Percentiles rank a stretch among this genome's conserved stretches.
phyloP scores from a whole-genome alignment of 306 rosid species.

The Cyclanthera cordifolia region DNA sequence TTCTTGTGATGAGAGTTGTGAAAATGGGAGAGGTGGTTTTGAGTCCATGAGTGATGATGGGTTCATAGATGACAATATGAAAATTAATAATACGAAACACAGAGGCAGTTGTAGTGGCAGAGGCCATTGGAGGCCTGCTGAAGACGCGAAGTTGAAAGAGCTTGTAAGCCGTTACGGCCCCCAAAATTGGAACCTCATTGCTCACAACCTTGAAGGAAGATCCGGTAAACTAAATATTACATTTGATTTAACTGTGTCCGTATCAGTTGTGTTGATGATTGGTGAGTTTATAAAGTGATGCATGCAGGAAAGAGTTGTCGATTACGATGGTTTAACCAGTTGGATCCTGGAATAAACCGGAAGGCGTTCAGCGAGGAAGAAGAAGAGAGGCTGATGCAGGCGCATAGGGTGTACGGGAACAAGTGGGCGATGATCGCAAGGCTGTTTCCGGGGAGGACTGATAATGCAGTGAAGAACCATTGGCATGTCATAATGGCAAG shows the following conservation, averaged over 20 bases:
- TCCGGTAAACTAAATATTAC: slow-evolving; percentile 74
- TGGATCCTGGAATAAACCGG: slow-evolving; percentile 94
- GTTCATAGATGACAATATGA: no score
- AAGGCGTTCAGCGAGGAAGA: slow-evolving; percentile 82
- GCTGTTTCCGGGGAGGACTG: slow-evolving; percentile 93
- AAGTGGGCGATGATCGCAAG: slow-evolving; percentile 30
- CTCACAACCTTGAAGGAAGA: slow-evolving; percentile 94
- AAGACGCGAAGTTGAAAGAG: slow-evolving; percentile 85
- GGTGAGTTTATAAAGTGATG: no score
- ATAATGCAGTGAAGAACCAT: slow-evolving; percentile 92
- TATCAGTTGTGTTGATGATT: no score
- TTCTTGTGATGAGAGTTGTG: no score
- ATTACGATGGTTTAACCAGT: slow-evolving; percentile 91
- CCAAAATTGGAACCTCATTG: slow-evolving; percentile 96
- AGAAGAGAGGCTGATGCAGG: slow-evolving; percentile 90
- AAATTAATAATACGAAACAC: no score
- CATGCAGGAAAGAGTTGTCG: slow-evolving; percentile 87
- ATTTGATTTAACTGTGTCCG: no score
- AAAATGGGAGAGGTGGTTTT: no score
- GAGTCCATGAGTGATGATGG: no score
- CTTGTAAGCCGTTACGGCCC: slow-evolving; percentile 92
- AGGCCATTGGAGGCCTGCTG: slow-evolving; percentile 99
- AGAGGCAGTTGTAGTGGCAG: no score
- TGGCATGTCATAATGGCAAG: slow-evolving; percentile 99
- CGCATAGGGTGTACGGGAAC: slow-evolving; percentile 85